phyloP scores from a whole-genome alignment of 805 yeast species.

The Saccharomycopsis sp. region DNA sequence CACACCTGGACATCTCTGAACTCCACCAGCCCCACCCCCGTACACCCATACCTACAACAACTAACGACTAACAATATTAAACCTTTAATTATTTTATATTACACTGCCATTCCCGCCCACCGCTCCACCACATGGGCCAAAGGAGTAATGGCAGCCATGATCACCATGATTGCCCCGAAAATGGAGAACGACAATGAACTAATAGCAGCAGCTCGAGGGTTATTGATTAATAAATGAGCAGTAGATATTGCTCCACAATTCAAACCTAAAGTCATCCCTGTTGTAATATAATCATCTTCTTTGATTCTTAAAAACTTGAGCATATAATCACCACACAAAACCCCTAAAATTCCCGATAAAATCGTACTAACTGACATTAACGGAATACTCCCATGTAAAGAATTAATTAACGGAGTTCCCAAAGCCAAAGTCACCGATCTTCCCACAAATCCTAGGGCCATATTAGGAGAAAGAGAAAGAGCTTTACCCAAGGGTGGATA shows the following conservation, averaged over 20 bases:
- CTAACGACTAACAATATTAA: too few relatives aligned
- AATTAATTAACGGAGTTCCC: conserved; percentile 63
- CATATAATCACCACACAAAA: conserved; percentile 45
- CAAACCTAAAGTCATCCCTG: conserved; percentile 69
- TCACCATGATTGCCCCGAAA: conserved; percentile 65
- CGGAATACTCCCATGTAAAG: conserved; percentile 58
- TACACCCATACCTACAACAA: too few relatives aligned
- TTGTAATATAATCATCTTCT: conserved; percentile 56
- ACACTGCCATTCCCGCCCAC: conserved; percentile 42
- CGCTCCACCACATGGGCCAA: conserved; percentile 36
- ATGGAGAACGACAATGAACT: conserved; percentile 60
- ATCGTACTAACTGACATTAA: conserved; percentile 74
- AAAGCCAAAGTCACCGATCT: conserved; percentile 71
- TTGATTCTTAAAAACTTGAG: conserved; percentile 39
- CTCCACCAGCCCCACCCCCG: too few relatives aligned
- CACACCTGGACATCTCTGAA: too few relatives aligned
- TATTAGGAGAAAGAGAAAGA: conserved; percentile 48
- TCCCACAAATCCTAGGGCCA: conserved; percentile 69
- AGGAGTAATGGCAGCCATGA: conserved; percentile 51
- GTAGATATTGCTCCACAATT: conserved; percentile 81
- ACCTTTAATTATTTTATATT: too few relatives aligned
- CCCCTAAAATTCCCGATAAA: conserved; percentile 68
- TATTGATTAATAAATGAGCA: conserved; percentile 56
- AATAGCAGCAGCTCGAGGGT: conserved; percentile 76
- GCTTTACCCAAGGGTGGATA: conserved; percentile 63